These are phyloP conservation scores for Anisodus acutangulus DNA, from an alignment of 257 asterid species.

Conservation along the genomic window DNA sequence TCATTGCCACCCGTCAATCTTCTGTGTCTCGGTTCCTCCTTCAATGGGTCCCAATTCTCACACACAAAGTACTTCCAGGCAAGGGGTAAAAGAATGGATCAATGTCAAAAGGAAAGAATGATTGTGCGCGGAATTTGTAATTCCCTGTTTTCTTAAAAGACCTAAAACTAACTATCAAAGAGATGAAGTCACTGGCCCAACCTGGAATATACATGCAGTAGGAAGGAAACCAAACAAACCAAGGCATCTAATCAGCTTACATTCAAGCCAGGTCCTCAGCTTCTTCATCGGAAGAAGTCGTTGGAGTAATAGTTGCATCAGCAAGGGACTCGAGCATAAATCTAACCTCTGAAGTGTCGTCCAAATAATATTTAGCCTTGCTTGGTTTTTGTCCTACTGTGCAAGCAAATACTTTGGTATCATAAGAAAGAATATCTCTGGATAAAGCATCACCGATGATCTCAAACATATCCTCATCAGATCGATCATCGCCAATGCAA, in stretches of 20 bases:
- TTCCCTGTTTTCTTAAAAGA: constrained; percentile 35
- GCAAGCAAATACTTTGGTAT: constrained; percentile 77
- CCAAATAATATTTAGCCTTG: constrained; percentile 84
- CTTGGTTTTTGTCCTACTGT: constrained; percentile 93
- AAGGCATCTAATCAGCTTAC: constrained; percentile 29
- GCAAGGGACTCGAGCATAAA: constrained; percentile 81
- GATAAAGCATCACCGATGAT: constrained; percentile 63
- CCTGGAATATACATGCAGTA: constrained; percentile 38
- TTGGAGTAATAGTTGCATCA: constrained; percentile 66
- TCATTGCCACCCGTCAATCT: neutral
- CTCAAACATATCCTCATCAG: constrained; percentile 92
- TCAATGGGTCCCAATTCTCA: constrained; percentile 12
- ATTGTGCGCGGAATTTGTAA: constrained; percentile 30
- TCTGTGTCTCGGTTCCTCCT: neutral
- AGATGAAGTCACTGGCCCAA: constrained; percentile 26
- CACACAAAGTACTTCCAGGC: constrained; percentile 31
- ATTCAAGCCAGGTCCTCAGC: constrained; percentile 46
- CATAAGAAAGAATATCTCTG: constrained; percentile 55
- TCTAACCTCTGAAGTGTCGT: constrained; percentile 76
- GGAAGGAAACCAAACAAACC: constrained; percentile 40
- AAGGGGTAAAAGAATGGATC: constrained; percentile 41
- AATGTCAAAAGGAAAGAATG: constrained; percentile 29
- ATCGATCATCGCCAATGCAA: constrained; percentile 89
- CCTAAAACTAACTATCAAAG: constrained; percentile 48
- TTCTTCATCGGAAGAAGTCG: constrained; percentile 63